These are phyloP conservation scores for Parastagonospora nodorum DNA, from an alignment of 2,329 filamentous ascomycete species.

Conservation along the genomic window DNA sequence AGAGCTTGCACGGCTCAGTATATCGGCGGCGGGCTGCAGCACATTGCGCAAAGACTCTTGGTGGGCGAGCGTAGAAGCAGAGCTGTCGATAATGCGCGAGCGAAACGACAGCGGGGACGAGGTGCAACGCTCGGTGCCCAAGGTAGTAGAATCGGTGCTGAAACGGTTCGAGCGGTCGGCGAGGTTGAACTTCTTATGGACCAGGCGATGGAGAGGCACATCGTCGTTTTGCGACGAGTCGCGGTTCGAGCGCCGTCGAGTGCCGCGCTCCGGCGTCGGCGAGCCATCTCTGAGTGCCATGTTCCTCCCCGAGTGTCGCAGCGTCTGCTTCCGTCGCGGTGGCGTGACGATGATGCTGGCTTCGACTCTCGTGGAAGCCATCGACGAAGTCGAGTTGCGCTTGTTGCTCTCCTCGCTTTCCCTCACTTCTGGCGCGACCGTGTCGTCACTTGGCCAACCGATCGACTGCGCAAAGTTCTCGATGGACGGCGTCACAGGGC, in stretches of 20 bases:
- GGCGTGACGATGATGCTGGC: conserved; percentile 60
- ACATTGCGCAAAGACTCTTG: conserved; percentile 38
- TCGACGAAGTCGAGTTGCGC: conserved; percentile 58
- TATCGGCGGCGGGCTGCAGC: conserved; percentile 43
- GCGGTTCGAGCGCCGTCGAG: conserved; percentile 51
- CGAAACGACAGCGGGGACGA: conserved; percentile 37
- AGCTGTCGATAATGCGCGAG: conserved; percentile 34
- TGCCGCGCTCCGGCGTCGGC: conserved; percentile 45
- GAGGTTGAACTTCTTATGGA: conserved; percentile 58
- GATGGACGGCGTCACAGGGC: conserved; percentile 46
- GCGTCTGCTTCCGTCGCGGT: conserved; percentile 49
- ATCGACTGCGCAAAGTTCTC: conserved; percentile 57
- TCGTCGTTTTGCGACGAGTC: conserved; percentile 51
- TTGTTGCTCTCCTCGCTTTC: conserved; percentile 41
- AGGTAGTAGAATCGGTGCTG: conserved; percentile 35
- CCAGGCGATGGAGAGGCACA: conserved; percentile 53
- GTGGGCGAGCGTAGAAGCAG: conserved; percentile 35
- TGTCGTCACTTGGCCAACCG: conserved; percentile 53
- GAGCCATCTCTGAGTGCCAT: conserved; percentile 52
- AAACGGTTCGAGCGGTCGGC: conserved; percentile 48
- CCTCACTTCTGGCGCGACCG: conserved; percentile 26
- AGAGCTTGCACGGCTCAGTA: conserved; percentile 37
- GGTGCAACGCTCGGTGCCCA: conserved; percentile 25
- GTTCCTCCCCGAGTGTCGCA: conserved; percentile 61
- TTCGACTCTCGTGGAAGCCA: conserved; percentile 60